Base-by-base conservation (phyloP, 768 basidiomycete genomes). In the Rhodotorula babjevae region DNA sequence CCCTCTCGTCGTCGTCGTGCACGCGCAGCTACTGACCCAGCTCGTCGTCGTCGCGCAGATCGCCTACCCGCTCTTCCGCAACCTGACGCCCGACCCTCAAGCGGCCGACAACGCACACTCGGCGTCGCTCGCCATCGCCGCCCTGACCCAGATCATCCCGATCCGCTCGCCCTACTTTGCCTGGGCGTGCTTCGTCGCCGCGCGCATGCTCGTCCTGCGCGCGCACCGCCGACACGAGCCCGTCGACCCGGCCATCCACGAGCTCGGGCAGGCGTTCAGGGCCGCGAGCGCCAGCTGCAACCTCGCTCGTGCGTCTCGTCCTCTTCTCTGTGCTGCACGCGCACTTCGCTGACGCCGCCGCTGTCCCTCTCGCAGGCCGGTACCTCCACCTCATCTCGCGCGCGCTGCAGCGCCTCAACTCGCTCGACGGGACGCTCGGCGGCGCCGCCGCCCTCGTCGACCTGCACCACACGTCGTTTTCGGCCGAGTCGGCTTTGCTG, bases 361-460 rank as follows among this genome's bases (percentile, higher is more conserved):
- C 56, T 33, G 3, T 9, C 33, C 14, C 56, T 36, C 18, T 33
- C 18, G 31, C 56, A 57, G 56, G 31, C 1, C 56, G 56, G 19
- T 57, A 36, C 56, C 56, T 57, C 56, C 15, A 18, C 31, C 56
- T 57, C 18, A 21, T 57, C 56, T 19, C 56, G 10, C 56, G 56
- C 18, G 56, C 31, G 31, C 18, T 57, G 31, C 56, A 33, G 31
- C 56, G 56, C 6, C 56, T 57, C 9, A 3, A 57, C 56, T 57
- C 56, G 56, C 18, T 57, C 56, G 56, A 57, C 56, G 56, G 56
- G 31, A 57, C 56, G 1, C 56, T 57, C 56, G 56, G 56, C 56
- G 56, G 56, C 19, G 56, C 56, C 4, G 56, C 56, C 0, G 56
- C 56, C 2, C 56, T 57, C 56, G 56, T 57, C 56, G 56, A 57